Conservation (phyloP, 1,284 basidiomycete species). For the Thecaphora thlaspeos region DNA sequence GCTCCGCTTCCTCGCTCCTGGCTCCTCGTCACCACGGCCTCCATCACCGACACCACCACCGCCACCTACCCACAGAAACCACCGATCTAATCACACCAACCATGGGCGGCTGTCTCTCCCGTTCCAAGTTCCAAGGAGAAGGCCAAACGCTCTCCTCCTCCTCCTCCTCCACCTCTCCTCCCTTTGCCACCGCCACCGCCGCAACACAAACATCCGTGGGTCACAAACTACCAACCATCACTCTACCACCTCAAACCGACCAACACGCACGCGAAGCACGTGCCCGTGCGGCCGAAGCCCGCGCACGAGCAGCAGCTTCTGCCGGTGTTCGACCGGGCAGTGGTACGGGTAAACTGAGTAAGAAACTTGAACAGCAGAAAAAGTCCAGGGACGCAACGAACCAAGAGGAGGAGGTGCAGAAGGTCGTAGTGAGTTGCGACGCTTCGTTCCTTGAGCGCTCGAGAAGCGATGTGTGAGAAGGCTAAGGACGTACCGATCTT, state of each 20-base stretch:
- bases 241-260: too few relatives aligned
- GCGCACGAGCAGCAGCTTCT: constrained; percentile 20
- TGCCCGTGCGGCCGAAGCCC: constrained; percentile 7
- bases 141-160: not conserved
- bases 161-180: not conserved
- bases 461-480: too few relatives aligned
- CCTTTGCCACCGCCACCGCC: not conserved
- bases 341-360: constrained; percentile 16
- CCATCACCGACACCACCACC: constrained; percentile 1
- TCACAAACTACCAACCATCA: too few relatives aligned
- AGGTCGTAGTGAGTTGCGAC: too few relatives aligned
- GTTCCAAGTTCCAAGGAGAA: not conserved
- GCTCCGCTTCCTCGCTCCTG: too few relatives aligned
- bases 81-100: not conserved
- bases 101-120: constrained; percentile 1
- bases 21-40: too few relatives aligned
- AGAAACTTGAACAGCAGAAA: constrained; percentile 15
- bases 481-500: too few relatives aligned
- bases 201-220: constrained; percentile 6
- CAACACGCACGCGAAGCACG: not conserved
- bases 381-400: too few relatives aligned
- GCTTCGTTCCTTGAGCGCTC: too few relatives aligned
- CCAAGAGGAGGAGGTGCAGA: too few relatives aligned
- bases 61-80: too few relatives aligned
- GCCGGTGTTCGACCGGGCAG: not conserved